Conservation (phyloP, 371 early-diverging fungal genomes). For the Saksenaea vasiformis region DNA sequence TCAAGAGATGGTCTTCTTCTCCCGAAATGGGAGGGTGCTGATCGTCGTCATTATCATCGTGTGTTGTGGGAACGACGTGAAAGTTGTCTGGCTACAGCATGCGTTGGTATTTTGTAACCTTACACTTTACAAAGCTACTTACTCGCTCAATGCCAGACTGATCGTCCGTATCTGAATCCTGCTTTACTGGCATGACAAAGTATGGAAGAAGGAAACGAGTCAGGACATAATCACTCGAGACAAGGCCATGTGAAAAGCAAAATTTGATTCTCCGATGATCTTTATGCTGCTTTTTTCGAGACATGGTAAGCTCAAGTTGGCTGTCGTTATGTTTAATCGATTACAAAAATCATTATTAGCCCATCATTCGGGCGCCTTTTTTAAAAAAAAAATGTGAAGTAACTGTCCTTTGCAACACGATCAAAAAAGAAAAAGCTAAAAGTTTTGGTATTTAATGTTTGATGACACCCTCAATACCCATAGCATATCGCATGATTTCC, state of each 20-base stretch:
- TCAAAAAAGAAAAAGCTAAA: not conserved
- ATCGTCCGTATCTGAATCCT: not conserved
- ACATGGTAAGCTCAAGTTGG: too few relatives aligned
- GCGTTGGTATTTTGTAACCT: not conserved
- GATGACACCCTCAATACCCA: constrained; percentile 52
- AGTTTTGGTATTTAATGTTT: not conserved
- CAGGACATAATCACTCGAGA: not conserved
- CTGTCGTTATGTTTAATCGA: too few relatives aligned
- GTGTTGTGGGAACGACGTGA: constrained; percentile 24
- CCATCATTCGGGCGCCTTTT: not conserved
- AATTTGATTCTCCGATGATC: not conserved
- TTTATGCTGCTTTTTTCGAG: not conserved
- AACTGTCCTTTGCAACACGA: not conserved
- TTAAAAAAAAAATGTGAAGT: not conserved
- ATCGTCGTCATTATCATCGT: constrained; percentile 3
- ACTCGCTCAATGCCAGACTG: not conserved
- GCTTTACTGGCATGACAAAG: not conserved
- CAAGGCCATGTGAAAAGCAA: not conserved
- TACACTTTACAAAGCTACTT: not conserved
- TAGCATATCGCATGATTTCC: constrained; percentile 66
- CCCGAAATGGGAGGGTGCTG: not conserved
- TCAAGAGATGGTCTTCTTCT: not conserved
- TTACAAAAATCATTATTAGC: too few relatives aligned
- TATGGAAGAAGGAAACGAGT: not conserved
- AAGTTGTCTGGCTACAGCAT: constrained; percentile 15